Percentiles rank a stretch among this genome's conserved stretches.
phyloP scores from a whole-genome alignment of 495 filamentous ascomycete species.

The Trichoderma erinaceum region DNA sequence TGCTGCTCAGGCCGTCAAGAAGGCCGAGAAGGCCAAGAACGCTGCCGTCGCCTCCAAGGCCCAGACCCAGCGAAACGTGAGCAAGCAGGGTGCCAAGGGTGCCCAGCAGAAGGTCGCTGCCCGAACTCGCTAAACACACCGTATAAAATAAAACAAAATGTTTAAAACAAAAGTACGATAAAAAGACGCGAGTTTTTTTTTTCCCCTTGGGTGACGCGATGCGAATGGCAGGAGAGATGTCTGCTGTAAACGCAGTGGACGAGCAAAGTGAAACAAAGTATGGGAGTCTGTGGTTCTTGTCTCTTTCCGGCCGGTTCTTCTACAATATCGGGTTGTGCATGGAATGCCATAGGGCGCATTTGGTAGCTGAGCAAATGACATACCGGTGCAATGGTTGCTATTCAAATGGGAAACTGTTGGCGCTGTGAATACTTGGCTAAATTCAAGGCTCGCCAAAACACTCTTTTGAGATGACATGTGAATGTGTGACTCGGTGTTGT shows the following conservation, averaged over 20 bases:
- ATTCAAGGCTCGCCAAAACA: too few species aligned
- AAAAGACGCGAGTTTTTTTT: not conserved
- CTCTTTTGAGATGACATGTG: too few species aligned
- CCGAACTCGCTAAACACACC: slow-evolving; percentile 68
- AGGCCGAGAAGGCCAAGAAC: slow-evolving; percentile 97
- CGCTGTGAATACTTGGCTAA: not conserved
- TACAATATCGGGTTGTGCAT: slow-evolving; percentile 16
- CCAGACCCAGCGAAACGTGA: slow-evolving; percentile 64
- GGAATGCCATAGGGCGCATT: slow-evolving; percentile 18
- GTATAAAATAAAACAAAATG: not conserved
- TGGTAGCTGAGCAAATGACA: slow-evolving; percentile 18
- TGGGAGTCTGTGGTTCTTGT: slow-evolving; percentile 19
- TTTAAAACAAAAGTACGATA: not conserved
- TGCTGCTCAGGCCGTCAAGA: slow-evolving; percentile 82
- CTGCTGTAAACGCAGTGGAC: slow-evolving; percentile 7
- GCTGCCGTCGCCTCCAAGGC: slow-evolving; percentile 70
- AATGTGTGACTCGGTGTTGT: too few species aligned
- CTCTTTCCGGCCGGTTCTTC: slow-evolving; percentile 17
- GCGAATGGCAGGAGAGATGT: slow-evolving; percentile 10
- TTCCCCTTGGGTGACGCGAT: not conserved
- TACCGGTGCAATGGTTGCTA: slow-evolving; percentile 15
- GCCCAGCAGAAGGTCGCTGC: slow-evolving; percentile 77
- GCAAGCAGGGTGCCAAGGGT: slow-evolving; percentile 97
- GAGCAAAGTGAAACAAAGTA: slow-evolving; percentile 17
- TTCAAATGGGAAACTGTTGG: not conserved